Evolutionary conservation across 2,329 filamentous ascomycete species (phyloP).

Genomic region (Arachnomyces sp.): DNA sequence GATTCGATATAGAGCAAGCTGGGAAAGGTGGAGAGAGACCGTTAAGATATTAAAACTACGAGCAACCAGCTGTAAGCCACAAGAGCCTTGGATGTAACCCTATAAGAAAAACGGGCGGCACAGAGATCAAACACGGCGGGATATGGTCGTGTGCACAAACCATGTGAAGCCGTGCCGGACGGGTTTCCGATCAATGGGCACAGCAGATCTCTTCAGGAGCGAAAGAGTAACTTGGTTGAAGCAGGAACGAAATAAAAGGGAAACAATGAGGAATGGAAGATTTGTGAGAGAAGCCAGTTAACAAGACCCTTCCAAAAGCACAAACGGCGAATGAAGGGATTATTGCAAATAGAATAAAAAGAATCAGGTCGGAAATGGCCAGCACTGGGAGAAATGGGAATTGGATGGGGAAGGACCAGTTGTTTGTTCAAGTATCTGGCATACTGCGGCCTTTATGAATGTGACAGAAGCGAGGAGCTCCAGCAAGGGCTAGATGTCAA

Average conservation of each 20-base stretch:
- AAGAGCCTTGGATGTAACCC: no score
- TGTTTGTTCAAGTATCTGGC: no score
- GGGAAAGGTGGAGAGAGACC: no score
- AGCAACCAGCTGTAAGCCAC: no score
- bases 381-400: constrained; percentile 7
- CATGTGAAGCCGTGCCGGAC: not conserved
- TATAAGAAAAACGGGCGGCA: no score
- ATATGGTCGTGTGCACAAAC: no score
- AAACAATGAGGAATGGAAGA: constrained; percentile 7
- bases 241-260: constrained; percentile 9
- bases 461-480: no score
- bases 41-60: no score
- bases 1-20: no score
- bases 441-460: no score
- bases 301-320: constrained; percentile 5
- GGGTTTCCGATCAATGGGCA: not conserved
- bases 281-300: constrained; percentile 1
- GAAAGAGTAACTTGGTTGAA: constrained; percentile 7
- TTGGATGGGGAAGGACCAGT: constrained; percentile 4
- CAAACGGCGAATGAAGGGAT: constrained; percentile 12
- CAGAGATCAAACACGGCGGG: no score
- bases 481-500: no score
- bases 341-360: constrained; percentile 9
- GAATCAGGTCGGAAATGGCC: constrained; percentile 24
- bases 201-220: constrained; percentile 8